Evolutionary conservation across 2,329 filamentous ascomycete genomes (phyloP).

Genomic region (Aaosphaeria arxii): DNA sequence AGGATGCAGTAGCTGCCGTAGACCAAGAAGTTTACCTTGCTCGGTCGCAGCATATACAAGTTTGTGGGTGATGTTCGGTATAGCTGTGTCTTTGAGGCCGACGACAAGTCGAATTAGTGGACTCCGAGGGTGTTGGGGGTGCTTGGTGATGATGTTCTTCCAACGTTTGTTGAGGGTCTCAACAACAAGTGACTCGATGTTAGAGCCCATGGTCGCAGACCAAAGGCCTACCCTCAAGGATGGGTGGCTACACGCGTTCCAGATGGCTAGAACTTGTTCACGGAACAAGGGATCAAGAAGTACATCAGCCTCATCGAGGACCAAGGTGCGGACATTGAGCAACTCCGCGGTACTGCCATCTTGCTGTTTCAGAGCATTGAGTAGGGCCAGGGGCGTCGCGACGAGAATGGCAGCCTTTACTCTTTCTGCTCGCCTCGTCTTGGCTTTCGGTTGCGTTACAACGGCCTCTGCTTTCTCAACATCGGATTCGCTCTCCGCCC

Average conservation of each 20-base stretch:
- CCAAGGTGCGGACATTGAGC: constrained; percentile 67
- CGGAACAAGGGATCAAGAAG: constrained; percentile 88
- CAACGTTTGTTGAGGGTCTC: constrained; percentile 52
- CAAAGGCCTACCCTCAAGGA: constrained; percentile 77
- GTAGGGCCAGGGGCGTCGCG: constrained; percentile 73
- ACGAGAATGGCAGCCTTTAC: constrained; percentile 78
- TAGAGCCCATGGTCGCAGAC: constrained; percentile 97
- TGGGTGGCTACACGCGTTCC: constrained; percentile 71
- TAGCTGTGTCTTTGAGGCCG: constrained; percentile 92
- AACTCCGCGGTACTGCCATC: constrained; percentile 50
- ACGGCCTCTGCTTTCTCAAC: constrained; percentile 39
- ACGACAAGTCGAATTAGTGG: constrained; percentile 81
- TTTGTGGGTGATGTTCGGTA: constrained; percentile 87
- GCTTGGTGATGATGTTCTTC: constrained; percentile 22
- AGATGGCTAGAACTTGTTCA: constrained; percentile 81
- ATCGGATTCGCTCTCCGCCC: constrained; percentile 24
- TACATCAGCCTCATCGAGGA: constrained; percentile 94
- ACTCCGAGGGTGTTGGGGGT: constrained; percentile 33
- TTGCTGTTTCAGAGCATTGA: constrained; percentile 64
- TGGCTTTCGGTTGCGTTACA: constrained; percentile 30
- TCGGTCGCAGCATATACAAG: constrained; percentile 91
- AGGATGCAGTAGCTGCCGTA: constrained; percentile 86
- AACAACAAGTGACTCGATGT: constrained; percentile 75
- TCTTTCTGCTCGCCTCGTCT: constrained; percentile 42
- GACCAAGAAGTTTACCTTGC: constrained; percentile 85